Conservation (phyloP, 371 early-diverging fungal species). For the Coemansia sp. region DNA sequence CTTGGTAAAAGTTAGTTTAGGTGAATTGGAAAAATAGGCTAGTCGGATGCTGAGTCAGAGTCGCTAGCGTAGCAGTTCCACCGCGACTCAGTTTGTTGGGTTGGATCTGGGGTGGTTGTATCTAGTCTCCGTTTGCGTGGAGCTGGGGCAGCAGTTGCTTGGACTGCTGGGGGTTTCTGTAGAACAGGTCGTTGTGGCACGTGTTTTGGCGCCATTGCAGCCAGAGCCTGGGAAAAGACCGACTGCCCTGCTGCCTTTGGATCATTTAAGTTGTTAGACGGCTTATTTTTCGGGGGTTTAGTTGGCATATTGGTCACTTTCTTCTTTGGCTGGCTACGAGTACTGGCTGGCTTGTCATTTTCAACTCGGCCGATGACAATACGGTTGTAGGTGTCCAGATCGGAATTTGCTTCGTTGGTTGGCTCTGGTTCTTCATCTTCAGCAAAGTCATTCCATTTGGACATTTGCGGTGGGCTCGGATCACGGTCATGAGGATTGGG, state of each 20-base stretch:
- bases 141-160: not conserved
- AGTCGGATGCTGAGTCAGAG: constrained; percentile 9
- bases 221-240: constrained; percentile 15
- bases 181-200: no score
- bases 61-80: constrained; percentile 11
- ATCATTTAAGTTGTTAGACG: not conserved
- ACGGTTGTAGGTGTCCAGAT: constrained; percentile 12
- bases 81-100: not conserved
- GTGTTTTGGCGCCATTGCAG: not conserved
- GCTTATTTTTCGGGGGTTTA: not conserved
- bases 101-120: no score
- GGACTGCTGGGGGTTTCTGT: no score
- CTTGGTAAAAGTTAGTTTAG: constrained; percentile 32
- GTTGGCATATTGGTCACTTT: not conserved
- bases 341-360: not conserved
- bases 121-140: not conserved
- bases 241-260: not conserved
- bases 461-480: not conserved
- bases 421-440: constrained; percentile 2
- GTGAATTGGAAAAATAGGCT: not conserved
- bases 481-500: not conserved
- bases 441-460: constrained; percentile 20
- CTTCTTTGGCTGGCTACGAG: not conserved
- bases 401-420: not conserved
- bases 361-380: constrained; percentile 11